Evolutionary conservation across 495 filamentous ascomycete genomes (phyloP).

Genomic region (Aspergillus nidulans): DNA sequence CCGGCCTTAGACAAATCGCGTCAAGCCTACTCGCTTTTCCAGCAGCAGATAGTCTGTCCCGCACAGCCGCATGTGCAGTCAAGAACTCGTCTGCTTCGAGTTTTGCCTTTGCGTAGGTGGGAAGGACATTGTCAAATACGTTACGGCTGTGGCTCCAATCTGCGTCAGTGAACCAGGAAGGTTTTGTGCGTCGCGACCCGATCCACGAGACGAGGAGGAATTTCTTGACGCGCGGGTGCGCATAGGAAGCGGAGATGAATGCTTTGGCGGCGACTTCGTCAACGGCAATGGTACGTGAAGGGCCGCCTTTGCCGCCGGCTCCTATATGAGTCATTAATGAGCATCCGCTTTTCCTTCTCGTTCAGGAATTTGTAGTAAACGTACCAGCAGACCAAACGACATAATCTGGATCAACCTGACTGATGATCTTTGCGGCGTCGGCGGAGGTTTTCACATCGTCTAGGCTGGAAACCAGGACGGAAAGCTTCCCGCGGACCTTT

Average conservation of each 20-base stretch:
- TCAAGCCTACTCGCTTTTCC: constrained; percentile 36
- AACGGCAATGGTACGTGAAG: constrained; percentile 55
- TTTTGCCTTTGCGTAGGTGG: constrained; percentile 70
- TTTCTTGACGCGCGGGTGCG: constrained; percentile 55
- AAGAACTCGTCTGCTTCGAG: constrained; percentile 69
- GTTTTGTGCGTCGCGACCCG: constrained; percentile 51
- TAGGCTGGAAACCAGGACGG: constrained; percentile 62
- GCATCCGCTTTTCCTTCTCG: no score
- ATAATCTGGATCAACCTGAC: constrained; percentile 59
- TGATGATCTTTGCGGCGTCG: constrained; percentile 59
- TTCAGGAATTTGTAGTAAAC: neutral
- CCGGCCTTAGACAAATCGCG: constrained; percentile 68
- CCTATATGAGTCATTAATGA: constrained; percentile 29
- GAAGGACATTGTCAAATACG: constrained; percentile 50
- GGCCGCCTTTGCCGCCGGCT: constrained; percentile 72
- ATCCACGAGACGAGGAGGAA: constrained; percentile 73
- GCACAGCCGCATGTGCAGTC: constrained; percentile 50
- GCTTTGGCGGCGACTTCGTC: constrained; percentile 65
- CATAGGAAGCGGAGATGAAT: constrained; percentile 64
- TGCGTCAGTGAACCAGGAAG: constrained; percentile 65
- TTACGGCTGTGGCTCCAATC: constrained; percentile 42
- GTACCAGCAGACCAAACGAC: constrained; percentile 76
- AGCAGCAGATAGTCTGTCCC: constrained; percentile 38
- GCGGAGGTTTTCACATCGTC: constrained; percentile 61
- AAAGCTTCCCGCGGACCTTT: constrained; percentile 48